Base-by-base conservation (phyloP, 768 basidiomycete genomes). In the Hydnum rufescens region DNA sequence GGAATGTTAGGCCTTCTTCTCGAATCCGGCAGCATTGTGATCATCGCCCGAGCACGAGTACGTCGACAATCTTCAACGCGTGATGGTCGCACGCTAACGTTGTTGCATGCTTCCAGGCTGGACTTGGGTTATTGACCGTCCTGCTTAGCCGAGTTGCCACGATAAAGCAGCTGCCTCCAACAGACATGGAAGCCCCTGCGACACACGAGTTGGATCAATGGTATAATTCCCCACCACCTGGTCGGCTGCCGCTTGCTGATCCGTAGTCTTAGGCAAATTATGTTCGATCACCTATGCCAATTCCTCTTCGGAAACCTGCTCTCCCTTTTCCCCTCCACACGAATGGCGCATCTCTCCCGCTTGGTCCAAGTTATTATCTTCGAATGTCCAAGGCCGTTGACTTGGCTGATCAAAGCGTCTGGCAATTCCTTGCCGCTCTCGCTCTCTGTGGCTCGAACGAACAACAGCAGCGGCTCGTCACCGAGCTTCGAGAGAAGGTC, bases 111-210 rank as follows among this genome's bases (percentile, higher is more conserved):
- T 47, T 8, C 8, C 26, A 47, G 44, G 13, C 95, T 52, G 95
- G 92, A 32, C 70, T 96, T 26, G 86, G 88, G 2, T 71, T 97
- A 49, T 70, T 97, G 56, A 97, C 90, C 0, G 70, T 92, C 43
- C 81, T 97, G 64, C 69, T 97, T 51, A 89, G 84, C 57, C 80
- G 88, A 25, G 93, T 89, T n/a, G 87, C 90, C 64, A 75, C 85
- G 18, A 80, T 97, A 60, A 88, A 87, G 62, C 81, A 92, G 59
- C 74, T 73, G 2, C 72, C 60, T 39, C 74, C 71, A 0, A 78
- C 82, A 28, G 59, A 70, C 42, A 64, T 71, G 19, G 77, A 82
- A 43, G 60, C 71, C 34, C 77, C 79, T 32, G 71, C 78, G 0
- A 60, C 77, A 1, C 82, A 84, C 56, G 92, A 96, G 55, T 70